Evolutionary conservation across 306 rosid species (phyloP).

Genomic region (Macrotyloma uniflorum): DNA sequence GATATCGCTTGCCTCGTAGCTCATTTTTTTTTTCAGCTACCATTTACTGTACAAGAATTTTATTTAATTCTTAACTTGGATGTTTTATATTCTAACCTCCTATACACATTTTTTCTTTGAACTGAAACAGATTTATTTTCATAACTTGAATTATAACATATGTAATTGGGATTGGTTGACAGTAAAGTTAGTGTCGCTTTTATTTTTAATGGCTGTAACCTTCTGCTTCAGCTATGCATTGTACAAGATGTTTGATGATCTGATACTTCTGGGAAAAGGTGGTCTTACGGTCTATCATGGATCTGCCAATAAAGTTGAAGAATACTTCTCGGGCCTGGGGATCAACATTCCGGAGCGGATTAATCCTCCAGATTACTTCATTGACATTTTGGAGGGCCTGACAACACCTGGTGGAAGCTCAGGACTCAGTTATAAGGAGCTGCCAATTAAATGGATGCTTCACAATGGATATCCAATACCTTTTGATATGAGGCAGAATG

Average conservation of each 20-base stretch:
- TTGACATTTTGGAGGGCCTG: conserved; percentile 93
- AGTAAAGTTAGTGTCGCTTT: background rate
- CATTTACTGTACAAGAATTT: background rate
- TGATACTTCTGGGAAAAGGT: conserved; percentile 97
- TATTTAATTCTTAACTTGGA: background rate
- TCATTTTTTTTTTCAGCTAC: background rate
- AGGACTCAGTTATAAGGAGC: conserved; percentile 61
- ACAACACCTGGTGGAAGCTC: conserved; percentile 53
- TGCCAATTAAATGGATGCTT: conserved; percentile 93
- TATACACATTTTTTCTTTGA: background rate
- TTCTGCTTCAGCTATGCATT: conserved; percentile 78
- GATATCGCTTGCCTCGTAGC: conserved; percentile 4
- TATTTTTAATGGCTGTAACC: conserved; percentile 30
- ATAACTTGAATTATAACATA: background rate
- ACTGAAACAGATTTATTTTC: background rate
- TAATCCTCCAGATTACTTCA: conserved; percentile 92
- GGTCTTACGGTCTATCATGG: conserved; percentile 95
- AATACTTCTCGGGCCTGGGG: conserved; percentile 80
- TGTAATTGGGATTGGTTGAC: background rate
- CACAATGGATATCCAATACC: conserved; percentile 80
- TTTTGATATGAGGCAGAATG: conserved; percentile 68
- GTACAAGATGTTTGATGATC: conserved; percentile 96
- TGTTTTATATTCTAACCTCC: background rate
- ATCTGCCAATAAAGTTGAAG: conserved; percentile 77
- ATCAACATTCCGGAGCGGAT: conserved; percentile 80